Percentiles rank a stretch among this genome's conserved stretches.
These are phyloP conservation scores for Hymenoscyphus linearis DNA, from an alignment of 2,329 filamentous ascomycete species.

Conservation along the genomic window DNA sequence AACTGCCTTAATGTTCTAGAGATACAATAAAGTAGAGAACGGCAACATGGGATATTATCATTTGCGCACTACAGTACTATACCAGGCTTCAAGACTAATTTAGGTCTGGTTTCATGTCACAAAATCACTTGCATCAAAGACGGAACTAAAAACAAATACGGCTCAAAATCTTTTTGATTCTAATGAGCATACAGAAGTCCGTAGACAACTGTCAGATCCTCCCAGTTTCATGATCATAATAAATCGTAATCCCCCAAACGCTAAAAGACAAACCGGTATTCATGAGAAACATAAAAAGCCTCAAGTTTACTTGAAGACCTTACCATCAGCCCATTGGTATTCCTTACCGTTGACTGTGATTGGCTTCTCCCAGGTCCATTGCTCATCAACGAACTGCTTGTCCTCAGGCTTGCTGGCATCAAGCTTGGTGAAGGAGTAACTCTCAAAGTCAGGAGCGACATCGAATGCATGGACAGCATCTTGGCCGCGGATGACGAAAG, in stretches of 20 bases:
- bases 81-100: too few species aligned
- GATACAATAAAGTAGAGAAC: too few species aligned
- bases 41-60: too few species aligned
- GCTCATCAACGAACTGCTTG: conserved; percentile 75
- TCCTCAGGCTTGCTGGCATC: conserved; percentile 83
- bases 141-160: too few species aligned
- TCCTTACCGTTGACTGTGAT: conserved; percentile 77
- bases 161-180: conserved; percentile 13
- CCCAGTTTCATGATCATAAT: conserved; percentile 22
- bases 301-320: conserved; percentile 91
- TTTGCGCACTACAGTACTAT: too few species aligned
- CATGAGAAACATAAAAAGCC: conserved; percentile 9
- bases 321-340: conserved; percentile 83
- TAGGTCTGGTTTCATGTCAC: neutral
- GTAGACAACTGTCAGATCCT: conserved; percentile 7
- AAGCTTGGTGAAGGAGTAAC: conserved; percentile 94
- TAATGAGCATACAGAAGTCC: conserved; percentile 12
- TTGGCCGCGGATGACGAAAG: conserved; percentile 91
- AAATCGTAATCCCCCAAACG: conserved; percentile 15
- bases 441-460: conserved; percentile 95
- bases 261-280: conserved; percentile 18
- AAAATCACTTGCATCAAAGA: neutral
- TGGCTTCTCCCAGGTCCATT: conserved; percentile 91
- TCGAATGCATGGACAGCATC: conserved; percentile 84
- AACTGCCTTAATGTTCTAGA: too few species aligned